Evolutionary conservation across 2,329 filamentous ascomycete genomes (phyloP).

Genomic region (Emericellopsis cladophorae): DNA sequence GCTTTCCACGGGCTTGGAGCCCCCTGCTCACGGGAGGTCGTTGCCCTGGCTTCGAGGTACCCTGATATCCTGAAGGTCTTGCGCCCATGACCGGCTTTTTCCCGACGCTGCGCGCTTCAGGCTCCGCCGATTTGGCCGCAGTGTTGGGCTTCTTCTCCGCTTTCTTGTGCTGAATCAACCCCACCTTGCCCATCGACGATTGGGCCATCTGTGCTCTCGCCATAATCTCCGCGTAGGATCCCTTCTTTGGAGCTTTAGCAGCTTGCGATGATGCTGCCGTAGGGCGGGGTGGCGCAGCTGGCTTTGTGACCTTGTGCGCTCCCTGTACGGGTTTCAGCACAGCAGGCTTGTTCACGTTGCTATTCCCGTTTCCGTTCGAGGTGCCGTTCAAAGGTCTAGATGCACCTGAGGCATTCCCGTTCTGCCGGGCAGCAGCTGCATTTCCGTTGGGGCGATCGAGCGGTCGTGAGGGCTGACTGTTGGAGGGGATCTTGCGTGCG

Average conservation of each 20-base stretch:
- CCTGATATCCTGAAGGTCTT: conserved; percentile 12
- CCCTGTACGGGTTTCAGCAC: conserved; percentile 14
- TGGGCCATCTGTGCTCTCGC: conserved; percentile 58
- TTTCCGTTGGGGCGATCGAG: conserved; percentile 10
- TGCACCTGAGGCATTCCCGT: no score
- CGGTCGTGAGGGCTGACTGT: conserved; percentile 10
- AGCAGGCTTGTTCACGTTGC: conserved; percentile 6
- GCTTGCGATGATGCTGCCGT: conserved; percentile 20
- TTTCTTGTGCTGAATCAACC: conserved; percentile 64
- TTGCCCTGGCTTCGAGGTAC: conserved; percentile 15
- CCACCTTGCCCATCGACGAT: conserved; percentile 45
- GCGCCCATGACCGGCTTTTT: conserved; percentile 4
- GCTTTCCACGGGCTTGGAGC: conserved; percentile 2
- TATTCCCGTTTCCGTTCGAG: conserved; percentile 1
- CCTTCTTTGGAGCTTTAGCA: conserved; percentile 49
- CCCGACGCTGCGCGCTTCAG: neutral
- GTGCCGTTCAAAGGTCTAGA: neutral
- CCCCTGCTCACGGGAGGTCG: neutral
- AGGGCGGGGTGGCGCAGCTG: conserved; percentile 3
- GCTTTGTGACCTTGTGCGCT: conserved; percentile 10
- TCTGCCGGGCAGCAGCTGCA: neutral
- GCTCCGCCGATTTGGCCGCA: conserved; percentile 12
- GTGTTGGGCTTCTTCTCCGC: conserved; percentile 42
- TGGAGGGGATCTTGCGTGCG: conserved; percentile 16
- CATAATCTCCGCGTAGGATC: conserved; percentile 63